Percentiles rank a stretch among this genome's conserved stretches.
These are phyloP conservation scores for Punica granatum DNA, from an alignment of 345 rosid genomes.

Conservation along the genomic window DNA sequence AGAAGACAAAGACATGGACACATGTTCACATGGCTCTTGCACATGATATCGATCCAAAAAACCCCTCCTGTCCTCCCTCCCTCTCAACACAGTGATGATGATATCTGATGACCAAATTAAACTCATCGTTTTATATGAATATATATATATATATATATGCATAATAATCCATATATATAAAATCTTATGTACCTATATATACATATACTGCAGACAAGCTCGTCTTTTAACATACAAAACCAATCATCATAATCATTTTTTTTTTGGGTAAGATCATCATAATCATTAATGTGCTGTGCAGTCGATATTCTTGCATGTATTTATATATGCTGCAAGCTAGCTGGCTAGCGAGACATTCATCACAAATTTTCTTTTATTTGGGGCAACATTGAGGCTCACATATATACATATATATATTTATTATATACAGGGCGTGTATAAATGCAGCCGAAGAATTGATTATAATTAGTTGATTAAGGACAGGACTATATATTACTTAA, in stretches of 20 bases:
- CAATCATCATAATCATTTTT: not conserved
- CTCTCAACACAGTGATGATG: too few species aligned
- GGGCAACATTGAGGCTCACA: not conserved
- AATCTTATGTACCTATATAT: not conserved
- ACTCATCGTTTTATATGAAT: not conserved
- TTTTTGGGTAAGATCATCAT: too few species aligned
- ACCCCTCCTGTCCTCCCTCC: too few species aligned
- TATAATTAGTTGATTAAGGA: not conserved
- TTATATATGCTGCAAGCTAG: too few species aligned
- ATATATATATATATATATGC: too few species aligned
- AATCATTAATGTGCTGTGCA: too few species aligned
- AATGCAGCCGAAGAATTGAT: not conserved
- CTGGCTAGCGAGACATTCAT: too few species aligned
- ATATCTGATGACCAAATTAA: not conserved
- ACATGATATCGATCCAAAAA: conserved; percentile 25
- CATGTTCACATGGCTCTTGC: conserved; percentile 56
- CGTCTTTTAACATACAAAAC: not conserved
- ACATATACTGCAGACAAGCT: not conserved
- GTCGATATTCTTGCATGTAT: too few species aligned
- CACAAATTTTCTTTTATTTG: too few species aligned
- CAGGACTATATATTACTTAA: not conserved
- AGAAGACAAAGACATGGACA: conserved; percentile 26
- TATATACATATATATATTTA: not conserved
- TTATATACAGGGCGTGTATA: not conserved
- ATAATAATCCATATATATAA: not conserved